Evolutionary conservation across 2,329 filamentous ascomycete genomes (phyloP).

Genomic region (Dactylellina haptotyla): DNA sequence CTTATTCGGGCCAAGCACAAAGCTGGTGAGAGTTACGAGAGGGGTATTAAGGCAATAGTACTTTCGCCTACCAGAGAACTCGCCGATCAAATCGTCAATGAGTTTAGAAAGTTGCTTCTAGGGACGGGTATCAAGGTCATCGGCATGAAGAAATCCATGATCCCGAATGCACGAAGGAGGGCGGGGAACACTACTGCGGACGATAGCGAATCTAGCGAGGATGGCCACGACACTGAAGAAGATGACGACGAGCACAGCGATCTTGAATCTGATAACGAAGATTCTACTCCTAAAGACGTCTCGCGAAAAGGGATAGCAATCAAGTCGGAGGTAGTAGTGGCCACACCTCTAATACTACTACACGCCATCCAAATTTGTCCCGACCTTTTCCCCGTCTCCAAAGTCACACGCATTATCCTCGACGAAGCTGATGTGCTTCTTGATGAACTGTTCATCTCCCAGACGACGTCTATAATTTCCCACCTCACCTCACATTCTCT

Average conservation of each 20-base stretch:
- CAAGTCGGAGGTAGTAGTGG: slow-evolving; percentile 81
- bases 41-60: slow-evolving; percentile 73
- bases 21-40: slow-evolving; percentile 62
- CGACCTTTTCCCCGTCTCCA: slow-evolving; percentile 67
- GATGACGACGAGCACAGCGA: slow-evolving; percentile 60
- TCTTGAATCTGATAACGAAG: slow-evolving; percentile 57
- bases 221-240: slow-evolving; percentile 59
- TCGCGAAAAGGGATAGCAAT: slow-evolving; percentile 64
- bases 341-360: slow-evolving; percentile 80
- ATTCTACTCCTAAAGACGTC: slow-evolving; percentile 35
- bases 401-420: slow-evolving; percentile 78
- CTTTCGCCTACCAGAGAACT: slow-evolving; percentile 82
- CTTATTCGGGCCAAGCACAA: slow-evolving; percentile 67
- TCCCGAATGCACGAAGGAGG: slow-evolving; percentile 51
- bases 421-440: slow-evolving; percentile 97
- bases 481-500: slow-evolving; percentile 70
- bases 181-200: slow-evolving; percentile 58
- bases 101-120: slow-evolving; percentile 81
- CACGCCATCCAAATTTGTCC: slow-evolving; percentile 71
- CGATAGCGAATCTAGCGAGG: slow-evolving; percentile 59
- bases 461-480: slow-evolving; percentile 75
- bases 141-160: slow-evolving; percentile 84
- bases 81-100: slow-evolving; percentile 81
- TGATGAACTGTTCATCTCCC: slow-evolving; percentile 87
- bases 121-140: slow-evolving; percentile 82